Evolutionary conservation across 164 flowering plant species (phyloP), one percentile per base, ranked within the genome.

Genomic region (Magnolia officinalis): DNA sequence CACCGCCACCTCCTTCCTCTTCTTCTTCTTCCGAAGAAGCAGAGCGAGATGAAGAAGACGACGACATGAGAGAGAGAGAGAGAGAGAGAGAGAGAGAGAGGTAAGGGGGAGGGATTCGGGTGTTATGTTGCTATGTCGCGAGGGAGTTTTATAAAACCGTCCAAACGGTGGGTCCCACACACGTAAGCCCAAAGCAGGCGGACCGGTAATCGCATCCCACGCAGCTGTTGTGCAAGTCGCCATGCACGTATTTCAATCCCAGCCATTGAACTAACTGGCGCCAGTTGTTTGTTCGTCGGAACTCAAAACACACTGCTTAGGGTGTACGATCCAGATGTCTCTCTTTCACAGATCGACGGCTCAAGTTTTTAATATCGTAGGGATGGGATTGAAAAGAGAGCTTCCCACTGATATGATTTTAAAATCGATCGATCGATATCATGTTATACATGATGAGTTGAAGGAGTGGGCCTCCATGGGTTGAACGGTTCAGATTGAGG

Each of bases 11-110:
- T 8, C n/a, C 71, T 31, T 69, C 71, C 1, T 69, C 71, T 8
- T 71, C 72, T 6, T 49, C 59, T 0, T 31, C 71, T 8, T 73
- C 71, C 0, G 78, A 72, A 0, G 81, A 63, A 31, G 81, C 72
- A 0, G 87, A 81, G 0, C 86, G 80, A 2, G 85, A 80, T 8
- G 86, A 74, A 0, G 88, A 82, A 1, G 88, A 83, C 4, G 87
- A 75, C 58, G 14, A 14, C 11, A 9, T 3, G 69, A 52, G 45
- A 67, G 19, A 50, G 72, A 55, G 16, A 5, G 21, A 7, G 23
- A 37, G 49, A 0, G 18, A 14, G 18, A 31, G 68, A 21, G 65
- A 20, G 14, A 23, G 72, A 18, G 26, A 59, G 55, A 26, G 14
- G 45, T 9, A 51, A 13, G 16, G 69, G 52, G 14, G 49, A 18